Percentiles rank a stretch among this genome's conserved stretches.
phyloP scores from a whole-genome alignment of 768 basidiomycete genomes.

The Fomitopsis pulvina region DNA sequence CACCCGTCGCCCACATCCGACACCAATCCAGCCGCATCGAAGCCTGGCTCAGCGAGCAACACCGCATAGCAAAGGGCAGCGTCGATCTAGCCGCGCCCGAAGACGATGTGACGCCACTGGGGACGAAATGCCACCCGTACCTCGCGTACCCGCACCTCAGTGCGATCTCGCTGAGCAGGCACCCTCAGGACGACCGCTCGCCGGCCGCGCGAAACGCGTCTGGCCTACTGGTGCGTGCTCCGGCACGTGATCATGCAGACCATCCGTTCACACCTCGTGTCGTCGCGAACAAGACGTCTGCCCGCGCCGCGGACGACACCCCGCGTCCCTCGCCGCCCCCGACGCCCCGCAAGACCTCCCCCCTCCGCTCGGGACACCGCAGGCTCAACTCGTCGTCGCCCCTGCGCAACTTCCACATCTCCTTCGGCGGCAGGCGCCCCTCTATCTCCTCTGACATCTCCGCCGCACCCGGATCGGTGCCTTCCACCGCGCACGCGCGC shows the following conservation, averaged over 20 bases:
- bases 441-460: constrained; percentile 30
- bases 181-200: constrained; percentile 25
- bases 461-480: constrained; percentile 26
- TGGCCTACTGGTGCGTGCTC: constrained; percentile 18
- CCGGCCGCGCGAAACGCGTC: constrained; percentile 24
- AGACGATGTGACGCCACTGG: constrained; percentile 10
- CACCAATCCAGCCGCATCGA: constrained; percentile 35
- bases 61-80: constrained; percentile 13
- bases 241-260: constrained; percentile 17
- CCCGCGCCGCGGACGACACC: not conserved
- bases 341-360: constrained; percentile 22
- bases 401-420: constrained; percentile 35
- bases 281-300: not conserved
- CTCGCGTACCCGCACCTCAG: constrained; percentile 34
- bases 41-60: constrained; percentile 40
- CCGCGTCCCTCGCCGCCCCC: constrained; percentile 14
- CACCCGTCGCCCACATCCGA: constrained; percentile 18
- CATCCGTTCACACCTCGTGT: constrained; percentile 9
- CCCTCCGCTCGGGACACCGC: constrained; percentile 26
- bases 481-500: constrained; percentile 22
- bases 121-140: constrained; percentile 32
- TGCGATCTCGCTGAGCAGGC: constrained; percentile 21
- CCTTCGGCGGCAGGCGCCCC: constrained; percentile 35
- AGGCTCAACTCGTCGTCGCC: constrained; percentile 32
- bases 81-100: constrained; percentile 17